A percentile compares a stretch with the other conserved stretches of the same genome.
Conservation (phyloP, 2,329 filamentous ascomycete species). For the Penicillium capsulatum region DNA sequence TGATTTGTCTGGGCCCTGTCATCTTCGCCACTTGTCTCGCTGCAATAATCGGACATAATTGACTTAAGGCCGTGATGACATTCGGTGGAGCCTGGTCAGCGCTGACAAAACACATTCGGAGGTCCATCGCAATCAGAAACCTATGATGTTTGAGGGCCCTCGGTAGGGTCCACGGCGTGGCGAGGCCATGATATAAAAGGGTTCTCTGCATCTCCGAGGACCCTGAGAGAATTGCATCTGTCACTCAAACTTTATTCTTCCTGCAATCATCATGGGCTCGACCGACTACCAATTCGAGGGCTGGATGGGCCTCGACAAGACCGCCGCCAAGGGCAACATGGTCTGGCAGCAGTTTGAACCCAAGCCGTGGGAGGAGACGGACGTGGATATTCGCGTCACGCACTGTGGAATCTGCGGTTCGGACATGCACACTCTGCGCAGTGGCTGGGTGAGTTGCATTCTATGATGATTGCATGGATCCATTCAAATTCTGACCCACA, state of each 20-base stretch:
- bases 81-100: neutral
- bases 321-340: conserved; percentile 51
- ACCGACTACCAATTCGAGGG: conserved; percentile 52
- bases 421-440: conserved; percentile 56
- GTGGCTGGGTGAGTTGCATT: conserved; percentile 38
- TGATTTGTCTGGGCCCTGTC: too few species aligned
- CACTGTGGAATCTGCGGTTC: conserved; percentile 63
- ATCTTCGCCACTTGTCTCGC: too few species aligned
- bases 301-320: conserved; percentile 51
- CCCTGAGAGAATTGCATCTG: neutral
- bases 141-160: too few species aligned
- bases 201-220: neutral
- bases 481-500: neutral
- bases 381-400: conserved; percentile 60
- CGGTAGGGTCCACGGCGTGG: neutral
- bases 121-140: neutral
- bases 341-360: conserved; percentile 55
- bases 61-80: conserved; percentile 13
- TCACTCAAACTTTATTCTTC: neutral
- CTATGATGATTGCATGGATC: too few species aligned
- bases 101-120: neutral
- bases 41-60: conserved; percentile 10
- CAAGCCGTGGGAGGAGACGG: conserved; percentile 61
- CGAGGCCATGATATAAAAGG: neutral
- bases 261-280: conserved; percentile 19